These are phyloP conservation scores for Fusarium dlaminii DNA, from an alignment of 2,329 filamentous ascomycete species.

Conservation along the genomic window DNA sequence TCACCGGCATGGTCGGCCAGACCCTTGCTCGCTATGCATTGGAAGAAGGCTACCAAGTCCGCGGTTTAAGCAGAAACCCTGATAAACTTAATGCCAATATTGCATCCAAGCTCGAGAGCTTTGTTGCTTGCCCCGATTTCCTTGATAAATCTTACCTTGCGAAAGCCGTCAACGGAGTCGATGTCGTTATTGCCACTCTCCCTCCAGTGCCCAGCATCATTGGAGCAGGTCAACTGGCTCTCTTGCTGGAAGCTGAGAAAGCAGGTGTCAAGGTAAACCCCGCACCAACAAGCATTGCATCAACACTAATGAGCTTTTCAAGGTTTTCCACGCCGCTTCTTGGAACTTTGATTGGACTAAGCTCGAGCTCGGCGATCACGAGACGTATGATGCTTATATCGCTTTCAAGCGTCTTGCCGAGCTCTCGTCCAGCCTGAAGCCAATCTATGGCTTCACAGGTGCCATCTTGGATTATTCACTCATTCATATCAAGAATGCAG, in stretches of 20 bases:
- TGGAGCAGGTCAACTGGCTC: not conserved
- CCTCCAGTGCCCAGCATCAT: not conserved
- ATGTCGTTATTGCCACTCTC: not conserved
- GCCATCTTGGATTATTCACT: not conserved
- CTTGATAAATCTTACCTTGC: not conserved
- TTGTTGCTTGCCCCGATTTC: not conserved
- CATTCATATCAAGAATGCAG: not conserved
- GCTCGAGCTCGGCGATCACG: not conserved
- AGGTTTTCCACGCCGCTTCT: conserved; percentile 2
- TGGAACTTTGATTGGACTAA: conserved; percentile 16
- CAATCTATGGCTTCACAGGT: not conserved
- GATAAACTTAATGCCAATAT: not conserved
- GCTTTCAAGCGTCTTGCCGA: conserved; percentile 12
- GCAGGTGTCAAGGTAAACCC: conserved; percentile 1
- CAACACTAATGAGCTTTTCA: not conserved
- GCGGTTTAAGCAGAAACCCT: not conserved
- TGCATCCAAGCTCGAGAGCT: not conserved
- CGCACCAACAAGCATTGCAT: no score
- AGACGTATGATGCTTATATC: conserved; percentile 8
- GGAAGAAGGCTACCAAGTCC: not conserved
- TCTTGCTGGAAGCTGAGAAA: not conserved
- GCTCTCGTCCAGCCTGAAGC: not conserved
- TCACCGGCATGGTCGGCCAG: conserved; percentile 12
- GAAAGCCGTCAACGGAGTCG: not conserved
- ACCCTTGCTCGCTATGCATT: not conserved